Base-by-base conservation (phyloP, 2,329 filamentous ascomycete genomes). In the Magnaporthiopsis poae region DNA sequence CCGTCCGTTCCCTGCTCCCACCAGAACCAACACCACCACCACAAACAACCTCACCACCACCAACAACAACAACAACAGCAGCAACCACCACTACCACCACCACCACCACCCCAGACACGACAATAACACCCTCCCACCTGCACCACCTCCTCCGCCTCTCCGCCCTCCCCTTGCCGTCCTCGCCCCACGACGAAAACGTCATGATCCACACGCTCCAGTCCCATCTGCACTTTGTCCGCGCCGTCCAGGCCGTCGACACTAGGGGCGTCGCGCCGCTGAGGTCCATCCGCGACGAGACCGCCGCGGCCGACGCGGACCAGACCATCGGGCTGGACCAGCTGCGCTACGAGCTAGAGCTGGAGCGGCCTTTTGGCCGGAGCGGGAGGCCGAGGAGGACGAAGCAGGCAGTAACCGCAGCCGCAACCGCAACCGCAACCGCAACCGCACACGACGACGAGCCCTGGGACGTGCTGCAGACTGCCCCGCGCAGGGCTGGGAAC, bases 171-270 rank as follows among this genome's bases (percentile, higher is more conserved):
- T 83, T 83, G 1, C 92, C 94, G 0, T 78, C 81, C 25, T 81
- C 81, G 1, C 70, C 79, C 1, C 81, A 81, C 65, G 88, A 92
- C 71, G 89, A 96, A 75, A 72, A 80, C 0, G 78, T 81, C 33
- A 91, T 96, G 86, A 83, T 96, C 3, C 74, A 83, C 29, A 93
- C 89, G 0, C 83, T 99, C 1, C 84, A 88, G 65, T 87, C 90
- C 39, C 95, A 99, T 74, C 84, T 99, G 0, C 89, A 90, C 73
- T 99, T 99, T 74, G 92, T 98, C n/a, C 88, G 86, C 68, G 86
- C 92, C 69, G 88, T 98, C 27, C 93, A 96, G 73, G 80, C 83
- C 61, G 88, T 96, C 63, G 85, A 96, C 75, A 93, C 91, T 0
- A 78, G 81, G 0, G 87, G 84, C 3, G 81, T 97, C 0, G 82